A percentile compares a stretch with the other conserved stretches of the same genome.
These are phyloP conservation scores for Cyclocybe cylindracea DNA, from an alignment of 768 basidiomycete genomes.

Conservation along the genomic window DNA sequence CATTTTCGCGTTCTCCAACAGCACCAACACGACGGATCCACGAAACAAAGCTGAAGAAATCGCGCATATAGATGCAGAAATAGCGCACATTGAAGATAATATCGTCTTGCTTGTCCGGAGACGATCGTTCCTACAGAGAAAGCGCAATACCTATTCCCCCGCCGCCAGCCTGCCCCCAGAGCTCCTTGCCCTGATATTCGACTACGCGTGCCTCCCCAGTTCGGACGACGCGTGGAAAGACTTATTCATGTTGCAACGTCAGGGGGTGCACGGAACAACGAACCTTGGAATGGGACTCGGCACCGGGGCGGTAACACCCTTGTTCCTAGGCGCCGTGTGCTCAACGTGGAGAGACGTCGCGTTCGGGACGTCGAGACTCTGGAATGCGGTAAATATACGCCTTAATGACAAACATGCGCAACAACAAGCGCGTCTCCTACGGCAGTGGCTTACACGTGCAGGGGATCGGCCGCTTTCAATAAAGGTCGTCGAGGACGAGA, in stretches of 20 bases:
- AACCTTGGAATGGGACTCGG: too few species aligned
- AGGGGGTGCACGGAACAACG: too few species aligned
- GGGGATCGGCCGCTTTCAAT: constrained; percentile 15
- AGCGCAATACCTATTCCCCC: constrained; percentile 18
- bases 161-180: constrained; percentile 19
- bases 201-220: constrained; percentile 14
- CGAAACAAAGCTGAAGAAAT: background rate
- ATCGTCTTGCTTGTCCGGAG: constrained; percentile 20
- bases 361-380: constrained; percentile 15
- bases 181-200: constrained; percentile 18
- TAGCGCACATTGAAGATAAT: constrained; percentile 16
- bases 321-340: constrained; percentile 20
- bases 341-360: constrained; percentile 19
- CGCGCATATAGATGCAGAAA: constrained; percentile 17
- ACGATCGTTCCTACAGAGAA: constrained; percentile 16
- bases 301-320: constrained; percentile 11
- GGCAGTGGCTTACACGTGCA: constrained; percentile 18
- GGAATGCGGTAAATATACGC: constrained; percentile 15
- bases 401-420: constrained; percentile 13
- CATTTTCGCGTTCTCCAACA: constrained; percentile 30
- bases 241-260: too few species aligned
- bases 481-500: constrained; percentile 18
- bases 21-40: too few species aligned
- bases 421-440: constrained; percentile 16
- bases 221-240: background rate